Evolutionary conservation across 2,329 filamentous ascomycete species (phyloP).

Genomic region (Sporothrix variecibatus): DNA sequence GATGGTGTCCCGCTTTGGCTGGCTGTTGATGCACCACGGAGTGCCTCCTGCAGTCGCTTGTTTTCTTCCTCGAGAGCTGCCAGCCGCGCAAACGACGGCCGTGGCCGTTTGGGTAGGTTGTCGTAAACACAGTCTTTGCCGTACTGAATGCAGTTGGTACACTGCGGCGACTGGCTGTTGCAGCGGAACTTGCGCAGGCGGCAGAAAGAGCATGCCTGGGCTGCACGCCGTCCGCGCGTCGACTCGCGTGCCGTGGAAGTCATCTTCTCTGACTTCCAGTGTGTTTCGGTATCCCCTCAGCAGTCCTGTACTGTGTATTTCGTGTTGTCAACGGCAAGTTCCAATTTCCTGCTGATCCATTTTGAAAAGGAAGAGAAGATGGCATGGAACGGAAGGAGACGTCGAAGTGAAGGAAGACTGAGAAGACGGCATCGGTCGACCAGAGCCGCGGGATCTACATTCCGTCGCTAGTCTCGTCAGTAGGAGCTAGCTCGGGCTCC

Average conservation of each 20-base stretch:
- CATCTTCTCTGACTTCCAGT: not conserved
- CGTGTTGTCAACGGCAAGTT: not conserved
- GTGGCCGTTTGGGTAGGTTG: conserved; percentile 17
- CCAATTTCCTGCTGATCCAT: not conserved
- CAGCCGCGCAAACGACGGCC: not conserved
- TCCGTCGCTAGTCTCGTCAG: not conserved
- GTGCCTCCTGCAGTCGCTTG: conserved; percentile 28
- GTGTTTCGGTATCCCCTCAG: not conserved
- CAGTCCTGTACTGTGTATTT: not conserved
- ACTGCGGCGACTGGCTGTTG: conserved; percentile 23
- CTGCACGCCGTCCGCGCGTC: conserved; percentile 10
- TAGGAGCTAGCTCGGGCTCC: not conserved
- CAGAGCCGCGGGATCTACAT: not conserved
- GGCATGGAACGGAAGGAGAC: conserved; percentile 4
- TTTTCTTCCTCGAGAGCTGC: conserved; percentile 14
- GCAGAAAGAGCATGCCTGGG: conserved; percentile 24
- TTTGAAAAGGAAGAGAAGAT: not conserved
- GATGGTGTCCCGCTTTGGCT: conserved; percentile 33
- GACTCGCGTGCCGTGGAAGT: conserved; percentile 4
- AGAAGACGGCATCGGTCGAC: not conserved
- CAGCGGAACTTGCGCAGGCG: conserved; percentile 25
- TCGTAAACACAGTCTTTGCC: conserved; percentile 48
- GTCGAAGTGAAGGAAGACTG: not conserved
- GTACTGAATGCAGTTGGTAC: conserved; percentile 35
- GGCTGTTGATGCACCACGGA: conserved; percentile 26